Evolutionary conservation across 148 eudicot species (phyloP).

Genomic region (Persicaria maculosa): DNA sequence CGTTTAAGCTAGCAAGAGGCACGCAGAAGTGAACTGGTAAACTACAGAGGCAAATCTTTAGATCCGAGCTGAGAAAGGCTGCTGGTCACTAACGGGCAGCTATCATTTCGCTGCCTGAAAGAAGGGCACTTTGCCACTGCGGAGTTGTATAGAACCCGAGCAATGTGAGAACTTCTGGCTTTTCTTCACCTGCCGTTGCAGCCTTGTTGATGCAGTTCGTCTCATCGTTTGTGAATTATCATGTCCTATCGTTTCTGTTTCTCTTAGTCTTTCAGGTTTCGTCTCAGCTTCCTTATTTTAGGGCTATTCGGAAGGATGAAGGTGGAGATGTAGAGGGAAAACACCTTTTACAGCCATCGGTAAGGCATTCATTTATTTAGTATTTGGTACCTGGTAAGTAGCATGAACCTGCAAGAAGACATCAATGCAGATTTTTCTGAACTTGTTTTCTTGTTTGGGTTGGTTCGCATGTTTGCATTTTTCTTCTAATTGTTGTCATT

Average conservation of each 20-base stretch:
- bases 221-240: neutral
- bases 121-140: neutral
- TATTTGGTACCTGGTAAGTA: neutral
- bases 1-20: neutral
- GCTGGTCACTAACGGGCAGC: neutral
- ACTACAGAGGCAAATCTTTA: neutral
- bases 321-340: neutral
- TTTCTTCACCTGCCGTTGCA: neutral
- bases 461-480: neutral
- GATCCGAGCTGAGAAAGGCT: neutral
- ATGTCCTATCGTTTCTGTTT: neutral
- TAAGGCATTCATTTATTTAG: neutral
- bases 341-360: neutral
- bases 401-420: neutral
- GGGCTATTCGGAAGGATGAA: neutral
- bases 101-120: neutral
- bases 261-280: neutral
- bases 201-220: neutral
- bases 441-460: neutral
- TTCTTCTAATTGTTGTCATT: neutral
- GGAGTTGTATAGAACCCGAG: neutral
- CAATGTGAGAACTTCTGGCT: neutral
- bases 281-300: neutral
- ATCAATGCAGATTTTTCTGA: neutral
- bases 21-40: neutral